Conservation (phyloP, 2,329 filamentous ascomycete species). For the Arthrobotrys pseudoclavata region DNA sequence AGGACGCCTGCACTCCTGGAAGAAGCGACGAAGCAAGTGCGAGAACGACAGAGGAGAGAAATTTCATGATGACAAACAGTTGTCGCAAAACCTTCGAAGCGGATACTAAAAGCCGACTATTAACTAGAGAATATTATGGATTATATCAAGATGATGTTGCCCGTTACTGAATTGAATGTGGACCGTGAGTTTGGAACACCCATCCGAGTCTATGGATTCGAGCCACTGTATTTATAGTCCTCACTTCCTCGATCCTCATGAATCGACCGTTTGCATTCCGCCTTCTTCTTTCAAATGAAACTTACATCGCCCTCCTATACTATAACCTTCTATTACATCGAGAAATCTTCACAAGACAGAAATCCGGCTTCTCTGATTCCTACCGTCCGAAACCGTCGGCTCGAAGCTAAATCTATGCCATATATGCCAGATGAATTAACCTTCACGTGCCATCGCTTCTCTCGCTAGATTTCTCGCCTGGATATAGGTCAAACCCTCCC, state of each 20-base stretch:
- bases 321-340: not conserved
- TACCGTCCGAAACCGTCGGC: not conserved
- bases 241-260: not conserved
- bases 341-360: not conserved
- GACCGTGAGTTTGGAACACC: not conserved
- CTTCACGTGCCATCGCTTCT: conserved; percentile 36
- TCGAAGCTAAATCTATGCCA: not conserved
- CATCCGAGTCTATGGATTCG: not conserved
- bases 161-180: not conserved
- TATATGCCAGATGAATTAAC: not conserved
- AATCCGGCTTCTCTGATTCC: not conserved
- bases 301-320: not conserved
- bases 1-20: conserved; percentile 30
- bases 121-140: not conserved
- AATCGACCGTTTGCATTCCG: not conserved
- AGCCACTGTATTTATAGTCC: conserved; percentile 13
- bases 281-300: not conserved
- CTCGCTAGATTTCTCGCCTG: conserved; percentile 39
- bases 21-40: conserved; percentile 28
- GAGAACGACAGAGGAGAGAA: conserved; percentile 14
- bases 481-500: not conserved
- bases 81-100: not conserved
- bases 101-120: not conserved
- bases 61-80: conserved; percentile 14
- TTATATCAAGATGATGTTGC: not conserved